These are phyloP conservation scores for Baorangia bicolor DNA, from an alignment of 768 basidiomycete genomes.

Conservation along the genomic window DNA sequence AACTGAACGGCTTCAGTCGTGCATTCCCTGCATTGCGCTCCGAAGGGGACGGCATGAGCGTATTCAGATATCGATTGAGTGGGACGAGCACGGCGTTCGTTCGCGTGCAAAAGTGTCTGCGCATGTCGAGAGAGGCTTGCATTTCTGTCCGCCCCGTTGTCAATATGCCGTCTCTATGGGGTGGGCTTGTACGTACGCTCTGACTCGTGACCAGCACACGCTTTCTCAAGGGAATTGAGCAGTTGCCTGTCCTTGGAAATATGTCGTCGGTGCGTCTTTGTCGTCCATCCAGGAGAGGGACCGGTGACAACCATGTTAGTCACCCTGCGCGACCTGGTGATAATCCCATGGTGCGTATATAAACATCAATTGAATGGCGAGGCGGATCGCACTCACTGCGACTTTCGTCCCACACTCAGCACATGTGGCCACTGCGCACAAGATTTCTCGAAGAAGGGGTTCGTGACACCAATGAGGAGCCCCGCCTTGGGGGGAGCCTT, in stretches of 20 bases:
- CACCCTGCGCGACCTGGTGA: conserved; percentile 4
- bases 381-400: conserved; percentile 36
- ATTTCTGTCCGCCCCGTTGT: conserved; percentile 42
- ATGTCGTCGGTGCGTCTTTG: conserved; percentile 76
- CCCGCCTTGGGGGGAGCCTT: conserved; percentile 78
- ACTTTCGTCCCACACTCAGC: conserved; percentile 60
- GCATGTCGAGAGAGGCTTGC: conserved; percentile 62
- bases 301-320: conserved; percentile 34
- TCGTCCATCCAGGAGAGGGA: conserved; percentile 72
- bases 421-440: conserved; percentile 87
- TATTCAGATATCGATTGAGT: conserved; percentile 87
- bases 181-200: conserved; percentile 44
- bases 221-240: conserved; percentile 69
- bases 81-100: conserved; percentile 87
- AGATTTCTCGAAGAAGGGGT: conserved; percentile 78
- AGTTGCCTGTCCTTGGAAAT: conserved; percentile 81
- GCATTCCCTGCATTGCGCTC: conserved; percentile 34
- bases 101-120: conserved; percentile 80
- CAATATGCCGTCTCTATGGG: not conserved
- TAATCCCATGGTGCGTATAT: not conserved
- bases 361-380: not conserved
- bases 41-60: conserved; percentile 72
- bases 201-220: conserved; percentile 46
- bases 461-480: conserved; percentile 80
- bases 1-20: conserved; percentile 69